Evolutionary conservation across 1,284 basidiomycete species (phyloP).

Genomic region (Peniophora sp.): DNA sequence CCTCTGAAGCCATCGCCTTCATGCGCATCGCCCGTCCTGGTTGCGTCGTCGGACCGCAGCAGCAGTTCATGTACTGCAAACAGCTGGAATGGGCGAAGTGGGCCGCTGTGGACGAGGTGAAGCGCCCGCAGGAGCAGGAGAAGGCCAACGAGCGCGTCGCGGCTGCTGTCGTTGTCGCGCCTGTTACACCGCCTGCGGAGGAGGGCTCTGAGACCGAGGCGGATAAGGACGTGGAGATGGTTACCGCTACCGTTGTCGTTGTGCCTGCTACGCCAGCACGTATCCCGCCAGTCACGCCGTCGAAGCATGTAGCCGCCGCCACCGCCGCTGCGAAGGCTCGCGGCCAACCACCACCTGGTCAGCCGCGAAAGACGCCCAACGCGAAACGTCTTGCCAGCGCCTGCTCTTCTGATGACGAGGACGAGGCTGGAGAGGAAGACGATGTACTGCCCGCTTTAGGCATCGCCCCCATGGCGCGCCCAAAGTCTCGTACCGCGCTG

Average conservation of each 20-base stretch:
- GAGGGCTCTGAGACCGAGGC: conserved; percentile 42
- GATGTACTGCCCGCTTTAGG: conserved; percentile 59
- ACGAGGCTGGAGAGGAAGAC: conserved; percentile 41
- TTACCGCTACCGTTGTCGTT: conserved; percentile 22
- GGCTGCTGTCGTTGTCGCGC: conserved; percentile 49
- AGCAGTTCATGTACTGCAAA: conserved; percentile 96
- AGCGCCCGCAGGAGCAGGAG: conserved; percentile 33
- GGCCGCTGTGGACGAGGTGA: conserved; percentile 77
- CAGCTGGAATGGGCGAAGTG: conserved; percentile 92
- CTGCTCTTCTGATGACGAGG: conserved; percentile 38
- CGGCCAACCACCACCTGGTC: conserved; percentile 67
- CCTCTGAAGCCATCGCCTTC: conserved; percentile 93
- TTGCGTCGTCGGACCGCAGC: conserved; percentile 90
- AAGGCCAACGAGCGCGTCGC: conserved; percentile 27
- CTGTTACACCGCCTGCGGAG: conserved; percentile 76
- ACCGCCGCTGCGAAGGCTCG: conserved; percentile 59
- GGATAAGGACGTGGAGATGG: conserved; percentile 24
- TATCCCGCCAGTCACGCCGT: conserved; percentile 70
- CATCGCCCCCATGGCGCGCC: conserved; percentile 28
- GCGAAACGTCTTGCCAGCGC: conserved; percentile 62
- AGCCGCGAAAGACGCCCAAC: conserved; percentile 79
- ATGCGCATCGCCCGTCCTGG: conserved; percentile 97
- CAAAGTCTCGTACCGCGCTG: conserved; percentile 19
- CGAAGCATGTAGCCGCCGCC: conserved; percentile 59
- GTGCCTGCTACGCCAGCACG: conserved; percentile 22